Evolutionary conservation across 2,329 filamentous ascomycete species (phyloP), one percentile per base, ranked within the genome.

Genomic region (Cytospora schulzeri): DNA sequence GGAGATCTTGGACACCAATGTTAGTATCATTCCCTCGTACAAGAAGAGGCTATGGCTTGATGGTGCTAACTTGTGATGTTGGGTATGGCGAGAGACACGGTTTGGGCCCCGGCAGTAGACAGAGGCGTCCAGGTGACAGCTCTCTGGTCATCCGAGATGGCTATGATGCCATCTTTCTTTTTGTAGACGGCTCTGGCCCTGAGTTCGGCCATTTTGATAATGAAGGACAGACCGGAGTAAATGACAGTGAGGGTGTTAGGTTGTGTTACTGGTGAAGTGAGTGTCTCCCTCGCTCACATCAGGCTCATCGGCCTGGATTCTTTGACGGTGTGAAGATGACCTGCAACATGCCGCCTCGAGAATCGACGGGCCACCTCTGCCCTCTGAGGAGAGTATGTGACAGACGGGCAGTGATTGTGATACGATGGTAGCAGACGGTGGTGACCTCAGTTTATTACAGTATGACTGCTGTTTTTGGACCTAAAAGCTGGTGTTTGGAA

Each of bases 111-210:
- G 62, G 82, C 83, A 38, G 85, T 83, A 54, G 84, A 83, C 61
- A 86, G 82, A 12, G 92, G 91, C 35, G 88, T 91, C 94, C 94
- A 99, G 75, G 87, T 89, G 67, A 98, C 86, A 45, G 84, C 87
- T 72, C 85, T 86, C 72, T 87, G 83, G 76, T 97, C 92, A 63
- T 84, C 80, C 19, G 91, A 88, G 70, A 98, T 82, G 29, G 87
- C 86, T 72, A 99, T 80, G 66, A 86, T 86, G 75, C 95, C 95
- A 81, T 98, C 91, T 78, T 96, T 95, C 82, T 98, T 99, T 80
- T 97, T 98, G 84, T 95, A 98, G 65, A 88, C 82, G 60, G 90
- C 88, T 68, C 85, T 86, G 66, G 89, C 91, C 70, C 81, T 84
- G 60, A 86, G 87, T 67, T 83, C 76, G 31, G 84, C 79, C 87